A percentile compares a stretch with the other conserved stretches of the same genome.
Evolutionary conservation across 306 rosid species (phyloP).

Genomic region (Herpetospermum pedunculosum): DNA sequence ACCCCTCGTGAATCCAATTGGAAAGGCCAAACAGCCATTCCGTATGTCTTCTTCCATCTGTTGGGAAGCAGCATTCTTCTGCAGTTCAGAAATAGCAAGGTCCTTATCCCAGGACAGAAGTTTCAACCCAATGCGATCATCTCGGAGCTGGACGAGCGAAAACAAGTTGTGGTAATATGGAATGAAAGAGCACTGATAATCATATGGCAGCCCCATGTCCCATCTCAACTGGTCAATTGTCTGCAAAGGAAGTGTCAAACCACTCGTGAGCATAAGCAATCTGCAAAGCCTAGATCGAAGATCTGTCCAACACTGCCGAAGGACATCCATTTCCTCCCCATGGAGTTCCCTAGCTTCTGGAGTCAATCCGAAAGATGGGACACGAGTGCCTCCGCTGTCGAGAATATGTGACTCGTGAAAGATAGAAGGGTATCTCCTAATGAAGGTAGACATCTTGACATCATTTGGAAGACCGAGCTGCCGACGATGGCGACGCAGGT

Average conservation of each 20-base stretch:
- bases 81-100: constrained; percentile 58
- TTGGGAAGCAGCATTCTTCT: constrained; percentile 41
- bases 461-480: constrained; percentile 65
- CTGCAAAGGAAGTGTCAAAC: constrained; percentile 59
- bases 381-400: constrained; percentile 56
- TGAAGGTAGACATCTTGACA: constrained; percentile 51
- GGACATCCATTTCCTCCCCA: constrained; percentile 24
- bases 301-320: constrained; percentile 30
- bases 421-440: constrained; percentile 66
- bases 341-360: constrained; percentile 35
- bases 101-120: constrained; percentile 50
- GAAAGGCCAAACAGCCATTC: constrained; percentile 56
- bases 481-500: constrained; percentile 38
- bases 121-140: constrained; percentile 63
- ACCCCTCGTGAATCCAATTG: constrained; percentile 74
- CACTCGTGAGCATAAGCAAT: constrained; percentile 70
- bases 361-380: constrained; percentile 58
- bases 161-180: constrained; percentile 34
- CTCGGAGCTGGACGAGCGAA: constrained; percentile 43
- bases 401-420: constrained; percentile 44
- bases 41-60: constrained; percentile 39
- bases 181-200: constrained; percentile 51
- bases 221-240: constrained; percentile 80
- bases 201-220: constrained; percentile 85
- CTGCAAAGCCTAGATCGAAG: constrained; percentile 54